Base-by-base conservation (phyloP, 2,329 filamentous ascomycete genomes). In the Beauveria sp. region DNA sequence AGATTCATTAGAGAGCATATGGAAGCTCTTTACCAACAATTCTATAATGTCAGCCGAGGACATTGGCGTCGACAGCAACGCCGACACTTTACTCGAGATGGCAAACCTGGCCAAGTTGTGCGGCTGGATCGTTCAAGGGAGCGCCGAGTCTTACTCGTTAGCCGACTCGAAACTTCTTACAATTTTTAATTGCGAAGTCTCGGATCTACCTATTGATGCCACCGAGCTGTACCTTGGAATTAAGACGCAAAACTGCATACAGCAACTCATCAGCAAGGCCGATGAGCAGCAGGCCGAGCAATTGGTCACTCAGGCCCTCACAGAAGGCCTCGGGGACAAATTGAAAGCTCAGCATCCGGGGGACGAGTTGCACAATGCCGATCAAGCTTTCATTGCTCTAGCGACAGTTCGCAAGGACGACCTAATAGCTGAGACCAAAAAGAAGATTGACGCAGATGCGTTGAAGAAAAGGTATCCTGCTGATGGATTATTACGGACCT, bases 301-400 rank as follows among this genome's bases (percentile, higher is more conserved):
- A 18, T 74, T 80, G 20, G 70, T 88, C 18, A 79, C 80, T 12
- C 80, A 85, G 59, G 77, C 84, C 3, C 78, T 90, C 42, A 77
- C 81, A 7, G 75, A 80, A 9, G 77, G 88, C 5, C 72, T 89
- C 2, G 79, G 88, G 28, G 76, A 78, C 12, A 74, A 75, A 50
- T 66, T 82, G 52, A 75, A 70, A 12, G 67, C 68, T 22, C 67
- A 73, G 40, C 72, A 73, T 54, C 69, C 69, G 3, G 69, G 69
- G 18, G 64, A 67, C 24, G 70, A 72, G 58, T 64, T 74, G 20
- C 74, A 69, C 63, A 65, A 74, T 65, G 69, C 74, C 28, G 74
- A 77, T 60, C 68, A 71, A 49, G 69, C 69, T 9, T 71, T 77
- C 31, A 65, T 76, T 9, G 66, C 69, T 5, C 69, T 71, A 12